A percentile compares a stretch with the other conserved stretches of the same genome.
Conservation (phyloP, 169 alveolate species). For the Amoebophrya sp. region DNA sequence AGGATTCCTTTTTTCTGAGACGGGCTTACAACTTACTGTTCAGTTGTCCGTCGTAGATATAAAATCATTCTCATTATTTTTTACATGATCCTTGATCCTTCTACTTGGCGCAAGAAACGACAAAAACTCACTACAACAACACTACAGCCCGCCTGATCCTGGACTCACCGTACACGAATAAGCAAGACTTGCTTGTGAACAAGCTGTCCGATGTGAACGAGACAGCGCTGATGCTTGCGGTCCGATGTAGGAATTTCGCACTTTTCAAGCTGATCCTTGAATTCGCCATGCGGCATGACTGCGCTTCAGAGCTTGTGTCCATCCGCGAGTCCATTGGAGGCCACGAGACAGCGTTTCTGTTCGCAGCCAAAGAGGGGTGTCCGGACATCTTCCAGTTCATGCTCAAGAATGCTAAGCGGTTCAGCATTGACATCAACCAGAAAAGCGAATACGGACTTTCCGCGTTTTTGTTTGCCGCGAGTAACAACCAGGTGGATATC, state of each 20-base stretch:
- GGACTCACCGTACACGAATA: not conserved
- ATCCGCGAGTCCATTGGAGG: not conserved
- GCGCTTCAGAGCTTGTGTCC: not conserved
- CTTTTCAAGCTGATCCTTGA: not conserved
- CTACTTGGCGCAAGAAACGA: too few relatives aligned
- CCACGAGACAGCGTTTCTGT: slow-evolving; percentile 6
- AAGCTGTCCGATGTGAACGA: slow-evolving; percentile 19
- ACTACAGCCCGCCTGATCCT: not conserved
- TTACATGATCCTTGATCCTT: too few relatives aligned
- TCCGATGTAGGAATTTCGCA: not conserved
- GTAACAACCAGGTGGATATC: not conserved
- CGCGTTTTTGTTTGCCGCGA: slow-evolving; percentile 6
- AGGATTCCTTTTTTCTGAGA: too few relatives aligned
- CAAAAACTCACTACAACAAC: too few relatives aligned
- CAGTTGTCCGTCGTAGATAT: too few relatives aligned
- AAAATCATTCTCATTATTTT: too few relatives aligned
- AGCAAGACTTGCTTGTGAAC: not conserved
- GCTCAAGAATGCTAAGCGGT: not conserved
- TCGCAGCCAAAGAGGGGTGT: not conserved
- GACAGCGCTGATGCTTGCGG: not conserved
- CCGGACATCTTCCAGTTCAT: not conserved
- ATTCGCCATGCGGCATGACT: not conserved
- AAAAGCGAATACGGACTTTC: not conserved
- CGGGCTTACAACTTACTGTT: too few relatives aligned
- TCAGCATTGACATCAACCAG: slow-evolving; percentile 11